Conservation (phyloP, 2,329 filamentous ascomycete species). For the Fulvia fulva region DNA sequence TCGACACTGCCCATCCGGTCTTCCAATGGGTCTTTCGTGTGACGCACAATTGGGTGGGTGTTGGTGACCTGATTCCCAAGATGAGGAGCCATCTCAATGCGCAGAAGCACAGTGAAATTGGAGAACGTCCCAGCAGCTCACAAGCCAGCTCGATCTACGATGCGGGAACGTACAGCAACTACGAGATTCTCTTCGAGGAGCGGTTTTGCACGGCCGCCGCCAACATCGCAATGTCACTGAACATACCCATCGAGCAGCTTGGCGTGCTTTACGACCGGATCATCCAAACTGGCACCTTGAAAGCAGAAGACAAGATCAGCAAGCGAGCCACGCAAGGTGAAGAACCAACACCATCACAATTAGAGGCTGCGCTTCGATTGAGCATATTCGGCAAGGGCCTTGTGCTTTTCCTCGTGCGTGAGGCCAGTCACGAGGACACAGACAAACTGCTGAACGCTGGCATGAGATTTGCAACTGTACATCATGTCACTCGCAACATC, state of each 20-base stretch:
- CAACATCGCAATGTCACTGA: slow-evolving; percentile 64
- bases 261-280: slow-evolving; percentile 37
- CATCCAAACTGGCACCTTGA: slow-evolving; percentile 33
- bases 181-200: slow-evolving; percentile 74
- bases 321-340: slow-evolving; percentile 12
- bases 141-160: slow-evolving; percentile 41
- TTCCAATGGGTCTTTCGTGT: slow-evolving; percentile 87
- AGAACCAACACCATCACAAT: slow-evolving; percentile 30
- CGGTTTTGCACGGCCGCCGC: slow-evolving; percentile 77
- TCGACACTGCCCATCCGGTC: slow-evolving; percentile 70
- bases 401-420: slow-evolving; percentile 73
- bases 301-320: slow-evolving; percentile 18
- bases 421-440: slow-evolving; percentile 57
- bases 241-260: slow-evolving; percentile 32
- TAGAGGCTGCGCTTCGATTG: slow-evolving; percentile 37
- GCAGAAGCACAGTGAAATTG: slow-evolving; percentile 29
- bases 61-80: slow-evolving; percentile 63
- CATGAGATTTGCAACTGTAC: slow-evolving; percentile 70
- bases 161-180: slow-evolving; percentile 60
- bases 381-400: slow-evolving; percentile 64
- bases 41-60: slow-evolving; percentile 69
- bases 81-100: slow-evolving; percentile 68
- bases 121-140: slow-evolving; percentile 27
- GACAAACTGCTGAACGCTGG: slow-evolving; percentile 65
- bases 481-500: slow-evolving; percentile 65